Conservation (phyloP, 1,139 yeast genomes). For the Meyerozyma elateridarum region DNA sequence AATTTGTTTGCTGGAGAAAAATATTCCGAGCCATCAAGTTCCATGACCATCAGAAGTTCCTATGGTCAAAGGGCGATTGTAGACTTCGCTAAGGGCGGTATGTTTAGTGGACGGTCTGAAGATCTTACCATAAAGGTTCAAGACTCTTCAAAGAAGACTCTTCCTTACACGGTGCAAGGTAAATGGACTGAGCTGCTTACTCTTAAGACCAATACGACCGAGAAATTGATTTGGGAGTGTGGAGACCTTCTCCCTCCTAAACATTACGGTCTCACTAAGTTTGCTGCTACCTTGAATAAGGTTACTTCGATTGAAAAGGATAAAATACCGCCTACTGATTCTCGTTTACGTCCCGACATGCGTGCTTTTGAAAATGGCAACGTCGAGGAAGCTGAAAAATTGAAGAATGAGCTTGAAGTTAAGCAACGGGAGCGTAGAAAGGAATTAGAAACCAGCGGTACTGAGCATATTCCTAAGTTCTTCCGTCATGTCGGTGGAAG, state of each 20-base stretch:
- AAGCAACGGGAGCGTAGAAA: conserved; percentile 75
- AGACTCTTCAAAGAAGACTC: conserved; percentile 32
- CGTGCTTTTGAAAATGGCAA: conserved; percentile 65
- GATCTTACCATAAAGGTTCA: conserved; percentile 58
- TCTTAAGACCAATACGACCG: conserved; percentile 37
- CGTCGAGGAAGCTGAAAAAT: conserved; percentile 61
- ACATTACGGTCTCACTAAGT: conserved; percentile 82
- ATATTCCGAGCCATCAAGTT: conserved; percentile 82
- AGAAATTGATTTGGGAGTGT: conserved; percentile 57
- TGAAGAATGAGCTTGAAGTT: conserved; percentile 70
- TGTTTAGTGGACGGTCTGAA: conserved; percentile 88
- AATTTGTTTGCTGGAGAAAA: conserved; percentile 93
- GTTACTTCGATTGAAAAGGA: conserved; percentile 66
- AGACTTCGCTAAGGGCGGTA: conserved; percentile 65
- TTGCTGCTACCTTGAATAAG: conserved; percentile 77
- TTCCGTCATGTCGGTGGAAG: conserved; percentile 47
- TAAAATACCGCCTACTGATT: conserved; percentile 75
- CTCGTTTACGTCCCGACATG: conserved; percentile 86
- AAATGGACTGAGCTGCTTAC: conserved; percentile 70
- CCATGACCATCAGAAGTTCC: conserved; percentile 63
- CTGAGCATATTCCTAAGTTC: conserved; percentile 53
- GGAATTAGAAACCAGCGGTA: conserved; percentile 43
- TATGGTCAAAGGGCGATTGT: conserved; percentile 65
- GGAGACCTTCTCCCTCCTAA: conserved; percentile 58
- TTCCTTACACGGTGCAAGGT: conserved; percentile 50